phyloP scores from a whole-genome alignment of 2,329 filamentous ascomycete species.

The Pseudogymnoascus sp. region DNA sequence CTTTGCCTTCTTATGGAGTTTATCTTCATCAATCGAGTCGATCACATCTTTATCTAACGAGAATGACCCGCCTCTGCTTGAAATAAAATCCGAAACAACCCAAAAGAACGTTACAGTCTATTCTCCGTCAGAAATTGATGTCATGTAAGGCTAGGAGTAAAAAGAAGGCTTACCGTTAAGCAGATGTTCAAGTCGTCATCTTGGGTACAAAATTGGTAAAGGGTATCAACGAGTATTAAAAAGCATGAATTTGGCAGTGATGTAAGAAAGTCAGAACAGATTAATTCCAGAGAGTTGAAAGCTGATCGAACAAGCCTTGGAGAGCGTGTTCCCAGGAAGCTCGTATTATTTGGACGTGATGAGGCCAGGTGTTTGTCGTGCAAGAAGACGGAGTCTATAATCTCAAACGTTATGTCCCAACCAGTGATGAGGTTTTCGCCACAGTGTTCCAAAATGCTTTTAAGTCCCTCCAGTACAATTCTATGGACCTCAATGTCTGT shows the following conservation, averaged over 20 bases:
- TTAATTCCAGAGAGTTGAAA: slow-evolving; percentile 82
- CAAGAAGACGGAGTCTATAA: slow-evolving; percentile 76
- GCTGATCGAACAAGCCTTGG: slow-evolving; percentile 73
- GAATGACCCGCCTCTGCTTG: slow-evolving; percentile 49
- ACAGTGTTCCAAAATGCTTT: slow-evolving; percentile 76
- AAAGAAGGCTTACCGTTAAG: slow-evolving; percentile 58
- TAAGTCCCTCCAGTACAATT: slow-evolving; percentile 70
- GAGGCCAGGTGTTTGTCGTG: slow-evolving; percentile 15
- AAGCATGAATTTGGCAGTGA: slow-evolving; percentile 64
- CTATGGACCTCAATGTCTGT: slow-evolving; percentile 75
- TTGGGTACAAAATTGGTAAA: slow-evolving; percentile 84
- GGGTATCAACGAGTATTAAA: slow-evolving; percentile 71
- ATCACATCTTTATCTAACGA: slow-evolving; percentile 52
- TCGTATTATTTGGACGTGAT: slow-evolving; percentile 22
- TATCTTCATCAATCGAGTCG: slow-evolving; percentile 47
- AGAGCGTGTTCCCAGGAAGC: slow-evolving; percentile 43
- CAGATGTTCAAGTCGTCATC: slow-evolving; percentile 91
- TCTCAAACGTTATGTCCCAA: slow-evolving; percentile 79
- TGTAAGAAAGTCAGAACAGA: slow-evolving; percentile 88
- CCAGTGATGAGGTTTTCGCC: slow-evolving; percentile 76
- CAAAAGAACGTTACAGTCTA: slow-evolving; percentile 91
- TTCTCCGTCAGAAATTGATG: not conserved
- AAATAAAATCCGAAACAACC: slow-evolving; percentile 86
- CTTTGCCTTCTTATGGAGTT: slow-evolving; percentile 51
- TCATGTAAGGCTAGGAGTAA: not conserved